phyloP scores from a whole-genome alignment of 169 alveolate species.

The Cryptosporidium tyzzeri region DNA sequence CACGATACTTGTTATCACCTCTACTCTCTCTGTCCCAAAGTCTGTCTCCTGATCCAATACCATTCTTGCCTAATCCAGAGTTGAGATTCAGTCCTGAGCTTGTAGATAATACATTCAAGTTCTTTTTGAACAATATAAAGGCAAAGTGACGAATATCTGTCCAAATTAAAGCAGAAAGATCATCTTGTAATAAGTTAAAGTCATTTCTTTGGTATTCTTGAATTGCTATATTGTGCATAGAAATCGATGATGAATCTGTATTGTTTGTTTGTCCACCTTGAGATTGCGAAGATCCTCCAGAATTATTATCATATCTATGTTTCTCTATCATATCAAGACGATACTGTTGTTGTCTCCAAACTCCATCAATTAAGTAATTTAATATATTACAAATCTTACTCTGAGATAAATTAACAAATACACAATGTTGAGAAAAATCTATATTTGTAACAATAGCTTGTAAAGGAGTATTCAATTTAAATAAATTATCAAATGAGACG shows the following conservation, averaged over 20 bases:
- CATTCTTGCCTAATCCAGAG: neutral
- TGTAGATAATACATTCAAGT: slow-evolving; percentile 40
- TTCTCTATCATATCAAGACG: slow-evolving; percentile 17
- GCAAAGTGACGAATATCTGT: slow-evolving; percentile 66
- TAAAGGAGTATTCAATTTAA: slow-evolving; percentile 47
- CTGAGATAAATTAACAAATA: slow-evolving; percentile 52
- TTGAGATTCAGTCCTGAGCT: slow-evolving; percentile 17
- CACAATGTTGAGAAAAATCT: slow-evolving; percentile 53
- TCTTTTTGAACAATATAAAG: slow-evolving; percentile 48
- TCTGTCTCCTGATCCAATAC: neutral
- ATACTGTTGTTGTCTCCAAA: slow-evolving; percentile 68
- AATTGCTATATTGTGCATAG: neutral
- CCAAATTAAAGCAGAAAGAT: slow-evolving; percentile 49
- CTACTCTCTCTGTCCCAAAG: slow-evolving; percentile 15
- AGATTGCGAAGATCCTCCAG: slow-evolving; percentile 17
- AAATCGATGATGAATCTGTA: neutral
- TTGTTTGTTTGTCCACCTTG: neutral
- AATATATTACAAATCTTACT: slow-evolving; percentile 40
- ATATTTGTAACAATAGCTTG: slow-evolving; percentile 55
- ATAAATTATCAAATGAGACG: slow-evolving; percentile 3
- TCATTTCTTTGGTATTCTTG: slow-evolving; percentile 21
- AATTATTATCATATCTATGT: neutral
- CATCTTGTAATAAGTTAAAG: slow-evolving; percentile 43
- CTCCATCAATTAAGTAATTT: slow-evolving; percentile 35
- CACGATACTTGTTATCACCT: slow-evolving; percentile 3